Conservation (phyloP, 805 yeast species). For the Pichia nanzhaoensis region DNA sequence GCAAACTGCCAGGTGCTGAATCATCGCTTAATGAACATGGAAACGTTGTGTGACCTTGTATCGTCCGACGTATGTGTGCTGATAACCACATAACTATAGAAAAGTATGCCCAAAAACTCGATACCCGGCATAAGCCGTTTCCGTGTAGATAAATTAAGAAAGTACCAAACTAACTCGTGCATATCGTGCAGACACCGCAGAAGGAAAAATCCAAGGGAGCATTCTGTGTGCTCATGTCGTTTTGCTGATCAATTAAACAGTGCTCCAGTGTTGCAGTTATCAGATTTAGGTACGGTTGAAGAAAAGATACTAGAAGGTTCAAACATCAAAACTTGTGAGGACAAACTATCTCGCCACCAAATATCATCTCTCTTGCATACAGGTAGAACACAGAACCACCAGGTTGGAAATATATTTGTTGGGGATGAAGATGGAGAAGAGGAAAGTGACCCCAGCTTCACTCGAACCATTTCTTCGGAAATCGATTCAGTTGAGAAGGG, state of each 20-base stretch:
- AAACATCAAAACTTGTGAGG: background rate
- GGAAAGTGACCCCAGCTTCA: too few species aligned
- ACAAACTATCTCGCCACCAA: too few species aligned
- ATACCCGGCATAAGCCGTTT: slow-evolving; percentile 16
- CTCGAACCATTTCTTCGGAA: too few species aligned
- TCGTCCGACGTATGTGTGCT: too few species aligned
- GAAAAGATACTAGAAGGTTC: slow-evolving; percentile 6
- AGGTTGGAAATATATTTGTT: too few species aligned
- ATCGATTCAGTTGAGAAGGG: too few species aligned
- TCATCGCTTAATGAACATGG: too few species aligned
- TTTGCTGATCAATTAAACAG: slow-evolving; percentile 39
- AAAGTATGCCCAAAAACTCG: slow-evolving; percentile 1
- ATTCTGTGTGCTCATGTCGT: slow-evolving; percentile 53
- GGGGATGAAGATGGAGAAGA: too few species aligned
- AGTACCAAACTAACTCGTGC: slow-evolving; percentile 29
- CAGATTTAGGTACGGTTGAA: slow-evolving; percentile 11
- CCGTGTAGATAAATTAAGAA: slow-evolving; percentile 7
- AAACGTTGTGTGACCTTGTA: too few species aligned
- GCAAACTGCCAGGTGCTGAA: too few species aligned
- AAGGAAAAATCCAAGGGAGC: slow-evolving; percentile 53
- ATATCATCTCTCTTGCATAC: too few species aligned
- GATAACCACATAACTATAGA: too few species aligned
- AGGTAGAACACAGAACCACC: background rate
- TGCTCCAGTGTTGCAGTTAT: slow-evolving; percentile 32
- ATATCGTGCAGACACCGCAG: slow-evolving; percentile 55